Evolutionary conservation across 768 basidiomycete genomes (phyloP).

Genomic region (Naganishia randhawae): DNA sequence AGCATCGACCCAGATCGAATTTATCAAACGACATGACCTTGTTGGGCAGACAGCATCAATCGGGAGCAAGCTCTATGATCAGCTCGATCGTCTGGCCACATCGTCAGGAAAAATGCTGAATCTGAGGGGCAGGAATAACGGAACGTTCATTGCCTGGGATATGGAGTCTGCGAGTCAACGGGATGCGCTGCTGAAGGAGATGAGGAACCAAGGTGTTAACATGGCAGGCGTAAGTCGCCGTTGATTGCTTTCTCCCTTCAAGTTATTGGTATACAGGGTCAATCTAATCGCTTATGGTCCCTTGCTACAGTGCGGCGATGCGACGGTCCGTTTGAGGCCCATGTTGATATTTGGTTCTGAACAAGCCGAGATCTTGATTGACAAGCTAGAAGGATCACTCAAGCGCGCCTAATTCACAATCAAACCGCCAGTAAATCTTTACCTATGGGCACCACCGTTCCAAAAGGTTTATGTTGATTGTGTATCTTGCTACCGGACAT

Average conservation of each 20-base stretch:
- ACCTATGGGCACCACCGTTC: no score
- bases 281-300: not conserved
- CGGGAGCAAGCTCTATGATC: slow-evolving; percentile 41
- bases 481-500: no score
- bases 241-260: not conserved
- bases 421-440: no score
- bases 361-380: slow-evolving; percentile 43
- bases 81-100: slow-evolving; percentile 32
- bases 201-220: slow-evolving; percentile 49
- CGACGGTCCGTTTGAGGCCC: slow-evolving; percentile 39
- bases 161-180: slow-evolving; percentile 35
- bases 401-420: not conserved
- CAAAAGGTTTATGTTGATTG: no score
- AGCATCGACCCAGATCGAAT: slow-evolving; percentile 49
- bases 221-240: slow-evolving; percentile 46
- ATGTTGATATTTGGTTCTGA: slow-evolving; percentile 51
- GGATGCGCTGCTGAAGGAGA: slow-evolving; percentile 47
- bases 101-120: slow-evolving; percentile 35
- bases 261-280: not conserved
- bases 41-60: slow-evolving; percentile 47
- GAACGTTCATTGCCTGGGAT: slow-evolving; percentile 53
- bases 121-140: slow-evolving; percentile 48
- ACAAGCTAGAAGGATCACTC: slow-evolving; percentile 5
- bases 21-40: slow-evolving; percentile 50
- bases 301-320: not conserved